Base-by-base conservation (phyloP, 169 alveolate genomes). In the Plasmodium vivax region DNA sequence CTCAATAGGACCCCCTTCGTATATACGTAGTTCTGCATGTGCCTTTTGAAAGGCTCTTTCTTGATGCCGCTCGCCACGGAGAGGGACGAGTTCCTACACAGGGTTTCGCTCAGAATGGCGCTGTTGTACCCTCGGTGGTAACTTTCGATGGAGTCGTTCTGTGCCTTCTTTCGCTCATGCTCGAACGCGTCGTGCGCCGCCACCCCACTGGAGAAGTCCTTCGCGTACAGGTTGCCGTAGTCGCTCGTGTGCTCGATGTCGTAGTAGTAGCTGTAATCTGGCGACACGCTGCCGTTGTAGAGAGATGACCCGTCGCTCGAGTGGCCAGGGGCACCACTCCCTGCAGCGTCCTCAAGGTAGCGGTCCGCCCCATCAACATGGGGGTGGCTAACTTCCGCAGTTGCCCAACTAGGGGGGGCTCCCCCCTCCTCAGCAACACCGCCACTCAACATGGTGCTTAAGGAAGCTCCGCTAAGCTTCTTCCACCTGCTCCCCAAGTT, bases 401-500 rank as follows among this genome's bases (percentile, higher is more conserved):
- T 47, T 47, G 58, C 16, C n/a, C 58, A 0, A 47, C 58, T 12
- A 47, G n/a, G n/a, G 58, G 4, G 10, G 58, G 6, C 58, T 9
- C 1, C 58, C 12, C 58, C 58, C 58, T 47, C 58, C 12, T 9
- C 58, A 47, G n/a, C 1, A 47, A 47, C n/a, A 2, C n/a, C 58
- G 12, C 3, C 58, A 47, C 58, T 47, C 58, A 47, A 12, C 58
- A 47, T 47, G 58, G 58, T 47, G 5, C 58, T 9, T 47, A 47
- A 47, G 58, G 58, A 47, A 47, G n/a, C 6, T 47, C n/a, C 12
- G 38, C n/a, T 27, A 75, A n/a, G 36, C 16, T 12, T n/a, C 68
- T 83, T 56, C 80, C 68, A 83, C 47, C 5, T 56, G 41, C 4
- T 16, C n/a, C 68, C 41, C 62, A 83, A 83, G 19, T 83, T 83